Conservation (phyloP, 177 flowering plant species). For the Vitis hybrid region DNA sequence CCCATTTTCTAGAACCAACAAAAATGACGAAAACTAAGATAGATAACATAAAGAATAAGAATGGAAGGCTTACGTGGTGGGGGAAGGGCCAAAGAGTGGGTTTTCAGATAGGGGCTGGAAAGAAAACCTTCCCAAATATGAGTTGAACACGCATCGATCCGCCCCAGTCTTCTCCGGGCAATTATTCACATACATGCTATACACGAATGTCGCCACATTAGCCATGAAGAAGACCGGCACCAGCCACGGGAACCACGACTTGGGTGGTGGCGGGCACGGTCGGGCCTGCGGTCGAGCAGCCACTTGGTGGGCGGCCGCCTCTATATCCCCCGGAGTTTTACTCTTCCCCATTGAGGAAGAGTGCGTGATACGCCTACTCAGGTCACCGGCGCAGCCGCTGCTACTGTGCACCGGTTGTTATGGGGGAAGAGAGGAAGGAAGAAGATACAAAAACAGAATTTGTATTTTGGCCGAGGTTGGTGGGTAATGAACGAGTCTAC, state of each 20-base stretch:
- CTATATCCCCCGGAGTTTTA: constrained; percentile 3
- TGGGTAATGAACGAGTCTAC: constrained; percentile 10
- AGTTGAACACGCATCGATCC: constrained; percentile 13
- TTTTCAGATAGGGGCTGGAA: constrained; percentile 20
- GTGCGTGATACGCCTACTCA: background rate
- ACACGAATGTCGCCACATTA: constrained; percentile 15
- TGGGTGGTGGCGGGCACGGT: constrained; percentile 6
- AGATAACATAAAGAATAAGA: background rate
- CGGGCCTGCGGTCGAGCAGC: constrained; percentile 5
- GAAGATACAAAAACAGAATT: background rate
- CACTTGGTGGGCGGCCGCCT: constrained; percentile 2
- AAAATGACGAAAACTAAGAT: too few relatives aligned
- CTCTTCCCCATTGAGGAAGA: constrained; percentile 3
- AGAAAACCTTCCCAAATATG: constrained; percentile 15
- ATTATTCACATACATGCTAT: constrained; percentile 26
- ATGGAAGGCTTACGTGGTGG: constrained; percentile 5
- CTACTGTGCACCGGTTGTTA: background rate
- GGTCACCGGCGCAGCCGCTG: background rate
- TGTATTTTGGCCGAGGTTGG: background rate
- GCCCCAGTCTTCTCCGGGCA: constrained; percentile 21
- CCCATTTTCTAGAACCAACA: too few relatives aligned
- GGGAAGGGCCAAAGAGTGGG: constrained; percentile 19
- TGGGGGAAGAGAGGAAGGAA: background rate
- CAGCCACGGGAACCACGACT: constrained; percentile 25
- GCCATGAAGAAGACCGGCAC: constrained; percentile 17